Evolutionary conservation across 139 green algal species (phyloP).

Genomic region (Micractinium conductrix): DNA sequence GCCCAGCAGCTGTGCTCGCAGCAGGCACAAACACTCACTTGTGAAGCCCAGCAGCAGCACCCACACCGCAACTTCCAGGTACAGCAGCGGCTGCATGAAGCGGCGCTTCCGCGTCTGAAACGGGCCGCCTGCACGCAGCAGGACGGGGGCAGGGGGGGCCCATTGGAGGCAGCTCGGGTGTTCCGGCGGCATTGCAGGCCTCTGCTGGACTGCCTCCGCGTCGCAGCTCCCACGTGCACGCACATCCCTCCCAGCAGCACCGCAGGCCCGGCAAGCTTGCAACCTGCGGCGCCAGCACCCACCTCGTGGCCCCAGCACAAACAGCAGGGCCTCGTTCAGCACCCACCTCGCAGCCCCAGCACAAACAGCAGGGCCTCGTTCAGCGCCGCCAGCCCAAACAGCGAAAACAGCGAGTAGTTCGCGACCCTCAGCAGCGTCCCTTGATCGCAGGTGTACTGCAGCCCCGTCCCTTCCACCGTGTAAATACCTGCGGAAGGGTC

Average conservation of each 20-base stretch:
- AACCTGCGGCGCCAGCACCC: no score
- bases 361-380: not conserved
- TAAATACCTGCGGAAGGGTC: not conserved
- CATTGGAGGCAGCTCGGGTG: no score
- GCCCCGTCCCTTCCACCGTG: not conserved
- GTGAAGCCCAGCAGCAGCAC: conserved; percentile 23
- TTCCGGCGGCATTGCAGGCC: no score
- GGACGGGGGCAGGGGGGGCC: not conserved
- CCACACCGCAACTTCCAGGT: conserved; percentile 11
- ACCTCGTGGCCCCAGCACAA: conserved; percentile 13
- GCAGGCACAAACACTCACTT: not conserved
- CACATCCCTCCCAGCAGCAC: no score
- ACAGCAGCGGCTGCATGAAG: conserved; percentile 7
- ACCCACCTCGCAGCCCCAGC: conserved; percentile 15
- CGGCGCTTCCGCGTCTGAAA: conserved; percentile 19
- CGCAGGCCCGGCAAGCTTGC: no score
- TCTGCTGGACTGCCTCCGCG: not conserved
- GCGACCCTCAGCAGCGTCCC: conserved; percentile 7
- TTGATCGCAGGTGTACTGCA: conserved; percentile 12
- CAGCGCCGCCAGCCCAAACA: not conserved
- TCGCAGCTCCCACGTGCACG: no score
- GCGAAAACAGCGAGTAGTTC: conserved; percentile 11
- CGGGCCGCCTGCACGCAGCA: conserved; percentile 12
- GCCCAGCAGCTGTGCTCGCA: not conserved
- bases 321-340: not conserved